A percentile compares a stretch with the other conserved stretches of the same genome.
Evolutionary conservation across 1,284 basidiomycete genomes (phyloP).

Genomic region (Phenoliferia sp.): DNA sequence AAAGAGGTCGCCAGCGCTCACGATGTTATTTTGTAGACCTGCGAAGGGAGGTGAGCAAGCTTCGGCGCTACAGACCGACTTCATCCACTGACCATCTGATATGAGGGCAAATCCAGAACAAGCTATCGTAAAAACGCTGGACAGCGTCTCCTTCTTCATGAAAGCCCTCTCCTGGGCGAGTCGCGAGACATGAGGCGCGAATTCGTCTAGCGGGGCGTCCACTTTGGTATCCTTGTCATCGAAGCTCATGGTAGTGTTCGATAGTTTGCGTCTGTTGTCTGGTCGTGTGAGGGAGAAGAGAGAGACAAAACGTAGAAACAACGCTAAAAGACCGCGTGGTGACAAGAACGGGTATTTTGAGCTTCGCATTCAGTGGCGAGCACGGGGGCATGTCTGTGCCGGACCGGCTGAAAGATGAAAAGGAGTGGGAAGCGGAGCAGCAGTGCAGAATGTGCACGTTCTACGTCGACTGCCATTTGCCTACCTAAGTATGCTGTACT

Average conservation of each 20-base stretch:
- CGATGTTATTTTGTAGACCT: conserved; percentile 8
- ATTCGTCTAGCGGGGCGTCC: background rate
- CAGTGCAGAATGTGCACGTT: too few species aligned
- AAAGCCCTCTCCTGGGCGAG: conserved; percentile 3
- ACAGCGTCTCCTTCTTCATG: conserved; percentile 48
- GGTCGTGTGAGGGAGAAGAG: too few species aligned
- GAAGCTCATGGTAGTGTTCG: background rate
- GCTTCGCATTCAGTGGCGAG: too few species aligned
- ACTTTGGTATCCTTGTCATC: background rate
- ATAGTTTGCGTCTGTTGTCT: too few species aligned
- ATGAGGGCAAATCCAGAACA: conserved; percentile 63
- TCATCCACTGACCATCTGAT: conserved; percentile 69
- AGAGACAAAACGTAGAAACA: too few species aligned
- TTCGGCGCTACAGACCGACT: conserved; percentile 44
- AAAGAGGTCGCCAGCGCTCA: conserved; percentile 1
- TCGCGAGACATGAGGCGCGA: background rate
- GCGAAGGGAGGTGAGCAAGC: background rate
- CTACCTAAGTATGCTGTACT: too few species aligned
- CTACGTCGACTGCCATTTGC: too few species aligned
- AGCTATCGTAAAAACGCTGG: conserved; percentile 58
- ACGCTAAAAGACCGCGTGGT: too few species aligned
- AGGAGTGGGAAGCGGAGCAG: too few species aligned
- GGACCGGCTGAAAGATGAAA: too few species aligned
- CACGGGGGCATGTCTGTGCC: too few species aligned
- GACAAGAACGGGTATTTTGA: too few species aligned